These are phyloP conservation scores for Coccomyxa sp. DNA, from an alignment of 139 green algal species.

Conservation along the genomic window DNA sequence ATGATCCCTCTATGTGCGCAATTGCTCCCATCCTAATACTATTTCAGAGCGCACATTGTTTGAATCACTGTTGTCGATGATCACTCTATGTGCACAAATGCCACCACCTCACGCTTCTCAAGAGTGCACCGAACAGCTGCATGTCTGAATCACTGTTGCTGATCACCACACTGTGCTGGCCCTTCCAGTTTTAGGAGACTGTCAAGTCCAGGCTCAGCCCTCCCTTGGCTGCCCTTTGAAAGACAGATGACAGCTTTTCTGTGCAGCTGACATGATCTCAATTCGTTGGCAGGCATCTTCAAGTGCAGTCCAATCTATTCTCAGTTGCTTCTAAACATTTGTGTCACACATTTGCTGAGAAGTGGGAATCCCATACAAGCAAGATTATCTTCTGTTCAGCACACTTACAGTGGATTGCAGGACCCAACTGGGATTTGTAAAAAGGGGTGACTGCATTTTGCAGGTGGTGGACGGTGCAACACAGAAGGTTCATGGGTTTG, in stretches of 20 bases:
- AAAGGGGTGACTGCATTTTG: neutral
- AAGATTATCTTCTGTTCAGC: neutral
- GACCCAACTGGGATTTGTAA: too few relatives aligned
- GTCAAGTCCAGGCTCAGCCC: too few relatives aligned
- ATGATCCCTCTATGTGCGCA: constrained; percentile 1
- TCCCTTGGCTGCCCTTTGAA: too few relatives aligned
- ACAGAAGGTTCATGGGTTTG: neutral
- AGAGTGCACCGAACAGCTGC: neutral
- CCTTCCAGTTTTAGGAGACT: too few relatives aligned
- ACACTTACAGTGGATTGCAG: too few relatives aligned
- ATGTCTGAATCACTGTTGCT: neutral
- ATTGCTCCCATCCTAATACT: too few relatives aligned
- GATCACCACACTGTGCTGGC: neutral
- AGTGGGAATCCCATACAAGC: neutral
- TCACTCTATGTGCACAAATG: neutral
- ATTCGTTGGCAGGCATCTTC: neutral
- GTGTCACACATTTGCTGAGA: neutral
- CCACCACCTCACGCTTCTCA: neutral
- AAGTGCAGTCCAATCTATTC: neutral
- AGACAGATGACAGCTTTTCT: too few relatives aligned
- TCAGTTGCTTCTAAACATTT: neutral
- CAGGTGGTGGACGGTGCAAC: neutral
- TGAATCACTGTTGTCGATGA: neutral
- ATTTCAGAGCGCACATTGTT: neutral
- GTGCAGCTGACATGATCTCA: too few relatives aligned